These are phyloP conservation scores for Salvia splendens DNA, from an alignment of 257 asterid genomes.

Conservation along the genomic window DNA sequence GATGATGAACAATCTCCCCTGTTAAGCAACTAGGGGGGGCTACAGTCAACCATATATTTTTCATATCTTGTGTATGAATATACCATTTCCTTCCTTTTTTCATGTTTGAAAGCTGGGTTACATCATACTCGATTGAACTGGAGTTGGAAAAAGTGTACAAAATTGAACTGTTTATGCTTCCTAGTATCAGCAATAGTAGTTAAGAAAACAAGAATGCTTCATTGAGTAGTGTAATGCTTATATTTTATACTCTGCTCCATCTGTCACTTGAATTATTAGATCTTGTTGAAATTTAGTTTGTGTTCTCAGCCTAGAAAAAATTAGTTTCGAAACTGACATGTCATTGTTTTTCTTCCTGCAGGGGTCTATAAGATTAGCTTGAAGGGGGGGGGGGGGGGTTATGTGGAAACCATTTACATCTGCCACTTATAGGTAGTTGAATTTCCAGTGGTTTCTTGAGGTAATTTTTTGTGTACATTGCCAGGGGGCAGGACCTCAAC, in stretches of 20 bases:
- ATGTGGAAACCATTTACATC: slow-evolving; percentile 2
- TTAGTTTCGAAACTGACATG: slow-evolving; percentile 19
- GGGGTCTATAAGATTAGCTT: slow-evolving; percentile 41
- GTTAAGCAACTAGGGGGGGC: slow-evolving; percentile 54
- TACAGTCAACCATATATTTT: slow-evolving; percentile 47
- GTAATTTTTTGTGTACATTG: not conserved
- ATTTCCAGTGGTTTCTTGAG: slow-evolving; percentile 3
- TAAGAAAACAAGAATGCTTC: not conserved
- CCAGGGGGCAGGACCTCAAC: not conserved
- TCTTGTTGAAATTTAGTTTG: not conserved
- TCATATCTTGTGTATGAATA: not conserved
- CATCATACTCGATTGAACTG: not conserved
- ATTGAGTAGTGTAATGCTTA: too few species aligned
- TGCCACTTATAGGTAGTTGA: not conserved
- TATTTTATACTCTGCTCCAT: not conserved
- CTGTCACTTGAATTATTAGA: not conserved
- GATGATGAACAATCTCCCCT: slow-evolving; percentile 53
- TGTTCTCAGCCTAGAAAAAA: not conserved
- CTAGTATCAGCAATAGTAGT: not conserved
- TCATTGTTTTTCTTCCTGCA: slow-evolving; percentile 31
- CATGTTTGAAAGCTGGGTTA: not conserved
- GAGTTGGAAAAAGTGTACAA: not conserved
- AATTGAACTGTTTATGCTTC: not conserved
- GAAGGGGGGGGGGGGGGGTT: slow-evolving; percentile 2
- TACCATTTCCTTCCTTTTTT: slow-evolving; percentile 9